phyloP scores from a whole-genome alignment of 2,329 filamentous ascomycete species.

The Calonectria multiphialidica region DNA sequence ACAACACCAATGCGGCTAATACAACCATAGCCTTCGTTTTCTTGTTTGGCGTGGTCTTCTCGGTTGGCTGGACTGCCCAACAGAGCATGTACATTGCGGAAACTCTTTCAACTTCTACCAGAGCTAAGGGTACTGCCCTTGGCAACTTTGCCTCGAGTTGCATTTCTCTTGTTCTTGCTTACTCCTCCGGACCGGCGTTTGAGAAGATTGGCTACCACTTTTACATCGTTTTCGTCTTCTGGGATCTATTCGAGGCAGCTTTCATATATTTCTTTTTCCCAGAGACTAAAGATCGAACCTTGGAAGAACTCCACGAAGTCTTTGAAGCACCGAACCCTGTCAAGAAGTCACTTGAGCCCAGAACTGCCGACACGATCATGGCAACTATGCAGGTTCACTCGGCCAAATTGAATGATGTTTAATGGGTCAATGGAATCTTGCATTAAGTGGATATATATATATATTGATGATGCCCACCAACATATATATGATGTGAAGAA shows the following conservation, averaged over 20 bases:
- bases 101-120: constrained; percentile 46
- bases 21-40: constrained; percentile 51
- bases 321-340: constrained; percentile 34
- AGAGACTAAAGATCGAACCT: constrained; percentile 58
- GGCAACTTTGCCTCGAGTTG: constrained; percentile 55
- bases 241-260: constrained; percentile 55
- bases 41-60: constrained; percentile 65
- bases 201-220: constrained; percentile 58
- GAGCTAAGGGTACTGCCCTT: constrained; percentile 52
- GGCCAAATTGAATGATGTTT: constrained; percentile 9
- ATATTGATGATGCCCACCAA: too few species aligned
- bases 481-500: too few species aligned
- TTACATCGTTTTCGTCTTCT: constrained; percentile 58
- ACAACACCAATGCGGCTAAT: constrained; percentile 43
- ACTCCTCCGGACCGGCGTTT: constrained; percentile 56
- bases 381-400: constrained; percentile 26
- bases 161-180: constrained; percentile 57
- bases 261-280: constrained; percentile 64
- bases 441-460: not conserved
- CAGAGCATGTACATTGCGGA: constrained; percentile 52
- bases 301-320: constrained; percentile 59
- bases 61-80: constrained; percentile 63
- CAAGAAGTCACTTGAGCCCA: constrained; percentile 33
- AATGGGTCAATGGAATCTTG: not conserved
- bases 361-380: constrained; percentile 29